A percentile compares a stretch with the other conserved stretches of the same genome.
Evolutionary conservation across 805 yeast species (phyloP).

Genomic region (Schizosaccharomyces osmophilus): DNA sequence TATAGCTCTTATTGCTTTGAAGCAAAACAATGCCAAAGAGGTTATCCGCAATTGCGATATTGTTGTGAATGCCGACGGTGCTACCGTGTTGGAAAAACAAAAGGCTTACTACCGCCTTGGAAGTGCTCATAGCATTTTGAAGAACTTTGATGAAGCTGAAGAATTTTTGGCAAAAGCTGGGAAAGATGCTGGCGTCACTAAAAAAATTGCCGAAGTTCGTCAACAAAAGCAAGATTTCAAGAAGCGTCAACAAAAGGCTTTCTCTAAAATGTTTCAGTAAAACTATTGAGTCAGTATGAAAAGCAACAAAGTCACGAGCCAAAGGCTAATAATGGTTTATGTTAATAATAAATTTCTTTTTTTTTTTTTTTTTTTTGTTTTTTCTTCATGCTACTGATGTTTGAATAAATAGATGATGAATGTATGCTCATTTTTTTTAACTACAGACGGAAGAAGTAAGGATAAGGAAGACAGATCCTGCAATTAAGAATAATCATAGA

Average conservation of each 20-base stretch:
- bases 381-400: too few relatives aligned
- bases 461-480: too few relatives aligned
- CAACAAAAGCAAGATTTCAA: conserved; percentile 6
- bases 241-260: conserved; percentile 16
- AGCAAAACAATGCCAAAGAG: conserved; percentile 22
- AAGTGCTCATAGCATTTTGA: conserved; percentile 34
- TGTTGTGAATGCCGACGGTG: conserved; percentile 35
- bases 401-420: too few relatives aligned
- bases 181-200: conserved; percentile 13
- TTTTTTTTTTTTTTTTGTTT: too few relatives aligned
- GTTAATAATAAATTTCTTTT: neutral
- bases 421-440: too few relatives aligned
- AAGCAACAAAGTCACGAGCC: neutral
- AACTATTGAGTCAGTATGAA: neutral
- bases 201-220: conserved; percentile 11
- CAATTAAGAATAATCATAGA: too few relatives aligned
- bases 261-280: conserved; percentile 5
- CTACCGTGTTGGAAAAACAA: conserved; percentile 47
- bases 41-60: conserved; percentile 36
- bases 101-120: conserved; percentile 80
- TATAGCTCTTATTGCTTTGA: conserved; percentile 50
- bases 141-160: conserved; percentile 49
- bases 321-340: neutral
- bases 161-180: conserved; percentile 36
- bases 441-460: too few relatives aligned